phyloP scores from a whole-genome alignment of 2,329 filamentous ascomycete species.

The Pseudomassariella vexata region DNA sequence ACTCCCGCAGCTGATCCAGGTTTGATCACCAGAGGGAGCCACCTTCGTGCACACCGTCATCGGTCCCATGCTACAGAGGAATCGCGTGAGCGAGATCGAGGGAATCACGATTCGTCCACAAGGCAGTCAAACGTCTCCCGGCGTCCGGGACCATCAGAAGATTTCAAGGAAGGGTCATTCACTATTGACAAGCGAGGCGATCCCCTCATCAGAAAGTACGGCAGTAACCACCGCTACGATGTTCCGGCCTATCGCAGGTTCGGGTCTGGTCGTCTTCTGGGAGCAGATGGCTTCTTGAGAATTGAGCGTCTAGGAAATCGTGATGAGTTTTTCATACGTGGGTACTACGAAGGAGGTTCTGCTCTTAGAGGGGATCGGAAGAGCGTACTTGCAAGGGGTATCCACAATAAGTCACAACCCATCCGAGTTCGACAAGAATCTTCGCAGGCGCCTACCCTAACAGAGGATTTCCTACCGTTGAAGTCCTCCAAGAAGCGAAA shows the following conservation, averaged over 20 bases:
- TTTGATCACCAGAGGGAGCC: not conserved
- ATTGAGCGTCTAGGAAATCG: slow-evolving; percentile 62
- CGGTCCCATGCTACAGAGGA: slow-evolving; percentile 1
- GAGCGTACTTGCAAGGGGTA: slow-evolving; percentile 38
- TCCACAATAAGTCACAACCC: slow-evolving; percentile 29
- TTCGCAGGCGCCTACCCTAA: slow-evolving; percentile 15
- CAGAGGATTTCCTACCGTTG: slow-evolving; percentile 45
- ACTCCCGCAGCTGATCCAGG: not conserved
- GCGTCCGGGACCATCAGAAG: slow-evolving; percentile 6
- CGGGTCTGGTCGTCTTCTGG: slow-evolving; percentile 67
- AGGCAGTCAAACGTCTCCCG: slow-evolving; percentile 8
- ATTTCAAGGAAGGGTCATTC: slow-evolving; percentile 35
- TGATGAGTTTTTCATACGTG: slow-evolving; percentile 47
- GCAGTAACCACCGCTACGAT: slow-evolving; percentile 64
- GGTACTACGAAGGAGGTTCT: slow-evolving; percentile 35
- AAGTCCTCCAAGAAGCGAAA: slow-evolving; percentile 36
- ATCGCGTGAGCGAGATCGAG: slow-evolving; percentile 3
- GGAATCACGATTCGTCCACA: not conserved
- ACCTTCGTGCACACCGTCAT: not conserved
- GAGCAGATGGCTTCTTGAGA: slow-evolving; percentile 50
- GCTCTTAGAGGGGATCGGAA: slow-evolving; percentile 38
- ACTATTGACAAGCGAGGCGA: slow-evolving; percentile 72
- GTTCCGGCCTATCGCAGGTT: slow-evolving; percentile 66
- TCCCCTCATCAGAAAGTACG: slow-evolving; percentile 67
- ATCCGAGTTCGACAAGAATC: slow-evolving; percentile 31